Conservation (phyloP, 192 early-diverging fungal genomes). For the Podochytrium sp. region DNA sequence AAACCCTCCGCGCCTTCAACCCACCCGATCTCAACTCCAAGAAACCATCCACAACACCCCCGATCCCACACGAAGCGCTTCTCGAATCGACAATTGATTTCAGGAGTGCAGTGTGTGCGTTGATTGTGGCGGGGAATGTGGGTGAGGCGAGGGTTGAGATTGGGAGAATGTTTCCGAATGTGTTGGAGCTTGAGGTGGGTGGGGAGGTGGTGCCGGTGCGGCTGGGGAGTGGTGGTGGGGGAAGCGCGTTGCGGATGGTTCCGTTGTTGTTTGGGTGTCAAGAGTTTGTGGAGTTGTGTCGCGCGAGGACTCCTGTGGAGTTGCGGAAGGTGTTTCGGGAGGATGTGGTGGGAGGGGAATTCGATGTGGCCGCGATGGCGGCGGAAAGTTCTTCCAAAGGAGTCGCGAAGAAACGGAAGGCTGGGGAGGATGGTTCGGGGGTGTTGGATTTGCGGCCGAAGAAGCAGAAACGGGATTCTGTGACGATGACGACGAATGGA, state of each 20-base stretch:
- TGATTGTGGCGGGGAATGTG: not conserved
- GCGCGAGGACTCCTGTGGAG: not conserved
- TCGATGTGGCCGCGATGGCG: not conserved
- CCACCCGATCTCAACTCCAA: not conserved
- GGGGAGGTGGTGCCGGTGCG: no score
- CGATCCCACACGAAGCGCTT: not conserved
- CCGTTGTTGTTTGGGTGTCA: not conserved
- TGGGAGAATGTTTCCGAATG: not conserved
- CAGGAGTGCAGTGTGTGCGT: not conserved
- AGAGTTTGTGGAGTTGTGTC: conserved; percentile 10
- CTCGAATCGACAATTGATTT: not conserved
- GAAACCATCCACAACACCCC: not conserved
- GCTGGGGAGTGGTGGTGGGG: not conserved
- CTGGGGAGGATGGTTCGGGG: not conserved
- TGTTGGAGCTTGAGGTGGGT: no score
- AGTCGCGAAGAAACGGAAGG: not conserved
- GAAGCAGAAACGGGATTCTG: not conserved
- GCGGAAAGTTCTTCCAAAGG: not conserved
- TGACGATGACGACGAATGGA: not conserved
- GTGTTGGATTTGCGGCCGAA: no score
- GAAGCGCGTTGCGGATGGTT: not conserved
- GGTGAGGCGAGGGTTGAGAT: not conserved
- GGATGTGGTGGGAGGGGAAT: not conserved
- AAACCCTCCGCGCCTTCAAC: not conserved
- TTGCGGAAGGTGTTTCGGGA: not conserved